Evolutionary conservation across 2,329 filamentous ascomycete species (phyloP).

Genomic region (Drechslerella coelobrocha): DNA sequence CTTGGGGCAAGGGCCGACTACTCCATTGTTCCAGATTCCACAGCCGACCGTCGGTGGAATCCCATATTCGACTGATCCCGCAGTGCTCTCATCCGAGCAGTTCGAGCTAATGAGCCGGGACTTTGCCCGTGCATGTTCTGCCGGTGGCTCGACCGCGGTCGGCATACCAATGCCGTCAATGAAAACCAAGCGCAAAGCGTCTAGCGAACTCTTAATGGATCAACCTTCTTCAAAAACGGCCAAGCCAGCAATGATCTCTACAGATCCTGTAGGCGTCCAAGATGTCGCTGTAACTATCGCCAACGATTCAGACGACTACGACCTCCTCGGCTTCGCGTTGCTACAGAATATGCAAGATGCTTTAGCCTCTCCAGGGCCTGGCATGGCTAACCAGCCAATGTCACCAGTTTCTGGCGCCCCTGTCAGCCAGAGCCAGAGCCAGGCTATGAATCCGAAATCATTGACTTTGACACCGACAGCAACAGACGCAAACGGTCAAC

Average conservation of each 20-base stretch:
- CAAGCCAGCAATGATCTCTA: neutral
- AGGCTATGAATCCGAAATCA: neutral
- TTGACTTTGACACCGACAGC: neutral
- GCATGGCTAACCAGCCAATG: neutral
- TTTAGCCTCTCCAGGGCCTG: neutral
- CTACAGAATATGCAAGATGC: conserved; percentile 23
- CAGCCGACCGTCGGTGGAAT: neutral
- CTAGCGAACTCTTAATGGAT: neutral
- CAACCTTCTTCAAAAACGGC: neutral
- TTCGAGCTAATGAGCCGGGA: conserved; percentile 11
- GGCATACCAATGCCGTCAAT: conserved; percentile 18
- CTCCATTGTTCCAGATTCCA: neutral
- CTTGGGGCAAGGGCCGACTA: conserved; percentile 18
- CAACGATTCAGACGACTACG: neutral
- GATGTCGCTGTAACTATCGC: too few relatives aligned
- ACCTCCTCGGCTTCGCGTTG: conserved; percentile 16
- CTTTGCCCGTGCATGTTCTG: neutral
- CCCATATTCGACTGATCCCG: conserved; percentile 2
- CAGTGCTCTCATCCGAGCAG: conserved; percentile 20
- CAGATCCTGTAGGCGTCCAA: too few relatives aligned
- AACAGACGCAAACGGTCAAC: neutral
- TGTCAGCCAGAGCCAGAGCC: neutral
- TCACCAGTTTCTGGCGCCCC: neutral
- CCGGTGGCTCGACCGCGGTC: neutral
- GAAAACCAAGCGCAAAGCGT: conserved; percentile 14